Evolutionary conservation across 1,284 basidiomycete genomes (phyloP).

Genomic region (Microbotryomycetes sp.): DNA sequence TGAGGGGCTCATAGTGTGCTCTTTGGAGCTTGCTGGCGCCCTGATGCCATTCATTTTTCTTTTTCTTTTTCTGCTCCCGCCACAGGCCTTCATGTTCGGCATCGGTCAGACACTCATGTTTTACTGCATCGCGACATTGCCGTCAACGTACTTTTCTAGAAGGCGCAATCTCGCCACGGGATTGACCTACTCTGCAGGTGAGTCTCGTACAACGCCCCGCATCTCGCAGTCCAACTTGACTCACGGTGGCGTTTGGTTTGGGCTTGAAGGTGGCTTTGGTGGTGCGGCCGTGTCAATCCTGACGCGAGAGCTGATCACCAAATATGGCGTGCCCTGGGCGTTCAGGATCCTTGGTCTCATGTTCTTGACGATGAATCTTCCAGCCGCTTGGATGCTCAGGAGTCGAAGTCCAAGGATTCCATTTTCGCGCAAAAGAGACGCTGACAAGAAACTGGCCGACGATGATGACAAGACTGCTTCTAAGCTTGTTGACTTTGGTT

Average conservation of each 20-base stretch:
- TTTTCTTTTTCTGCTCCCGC: neutral
- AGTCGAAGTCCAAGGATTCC: slow-evolving; percentile 2
- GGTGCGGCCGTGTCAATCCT: slow-evolving; percentile 14
- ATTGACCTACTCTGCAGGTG: neutral
- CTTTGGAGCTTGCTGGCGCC: too few relatives aligned
- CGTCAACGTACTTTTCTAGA: slow-evolving; percentile 15
- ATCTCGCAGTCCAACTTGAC: rapidly evolving
- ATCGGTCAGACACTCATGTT: slow-evolving; percentile 15
- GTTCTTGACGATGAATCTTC: slow-evolving; percentile 14
- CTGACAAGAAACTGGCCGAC: neutral
- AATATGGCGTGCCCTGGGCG: slow-evolving; percentile 11
- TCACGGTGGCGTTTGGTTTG: slow-evolving; percentile 16
- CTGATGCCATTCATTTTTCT: too few relatives aligned
- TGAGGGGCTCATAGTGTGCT: too few relatives aligned
- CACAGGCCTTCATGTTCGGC: slow-evolving; percentile 11
- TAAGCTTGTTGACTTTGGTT: neutral
- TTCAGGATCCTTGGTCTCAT: slow-evolving; percentile 10
- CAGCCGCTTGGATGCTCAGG: neutral
- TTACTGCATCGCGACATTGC: slow-evolving; percentile 9
- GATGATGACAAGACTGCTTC: neutral
- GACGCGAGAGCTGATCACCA: slow-evolving; percentile 4
- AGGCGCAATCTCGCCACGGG: slow-evolving; percentile 16
- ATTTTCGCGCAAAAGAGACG: neutral
- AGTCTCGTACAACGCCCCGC: neutral
- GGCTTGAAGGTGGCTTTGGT: slow-evolving; percentile 16